These are phyloP conservation scores for Anisogramma anomala DNA, from an alignment of 2,329 filamentous ascomycete species.

Conservation along the genomic window DNA sequence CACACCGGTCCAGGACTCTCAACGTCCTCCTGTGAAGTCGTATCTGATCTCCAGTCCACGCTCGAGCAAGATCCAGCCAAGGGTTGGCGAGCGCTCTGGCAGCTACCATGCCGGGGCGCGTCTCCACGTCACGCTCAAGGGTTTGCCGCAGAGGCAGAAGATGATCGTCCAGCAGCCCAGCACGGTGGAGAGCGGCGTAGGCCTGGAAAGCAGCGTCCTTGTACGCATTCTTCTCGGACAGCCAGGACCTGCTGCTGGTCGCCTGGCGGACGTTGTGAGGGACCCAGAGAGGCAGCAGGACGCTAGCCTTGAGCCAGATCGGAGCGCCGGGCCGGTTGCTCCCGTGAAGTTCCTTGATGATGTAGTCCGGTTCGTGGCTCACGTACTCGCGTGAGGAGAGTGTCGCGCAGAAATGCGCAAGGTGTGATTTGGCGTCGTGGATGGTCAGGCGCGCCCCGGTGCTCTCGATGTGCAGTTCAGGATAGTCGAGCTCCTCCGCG, in stretches of 20 bases:
- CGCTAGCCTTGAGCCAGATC: conserved; percentile 39
- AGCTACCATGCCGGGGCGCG: conserved; percentile 23
- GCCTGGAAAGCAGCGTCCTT: conserved; percentile 79
- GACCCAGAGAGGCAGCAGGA: conserved; percentile 61
- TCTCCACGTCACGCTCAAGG: conserved; percentile 26
- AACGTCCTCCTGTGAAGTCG: conserved; percentile 22
- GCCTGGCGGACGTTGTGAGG: conserved; percentile 47
- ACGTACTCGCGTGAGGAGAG: conserved; percentile 48
- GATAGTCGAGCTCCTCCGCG: conserved; percentile 19
- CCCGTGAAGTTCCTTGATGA: conserved; percentile 31
- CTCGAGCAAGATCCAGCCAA: conserved; percentile 32
- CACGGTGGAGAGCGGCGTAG: conserved; percentile 57
- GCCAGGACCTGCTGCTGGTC: conserved; percentile 47
- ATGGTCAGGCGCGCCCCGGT: conserved; percentile 57
- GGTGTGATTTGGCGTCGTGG: conserved; percentile 61
- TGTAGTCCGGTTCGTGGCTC: conserved; percentile 57
- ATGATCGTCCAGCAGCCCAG: conserved; percentile 65
- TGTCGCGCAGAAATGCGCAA: conserved; percentile 68
- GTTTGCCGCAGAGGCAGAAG: conserved; percentile 51
- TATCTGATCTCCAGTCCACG: conserved; percentile 28
- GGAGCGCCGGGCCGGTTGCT: conserved; percentile 15
- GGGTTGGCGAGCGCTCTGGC: conserved; percentile 33
- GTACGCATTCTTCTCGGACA: conserved; percentile 56
- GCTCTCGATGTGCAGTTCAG: conserved; percentile 26
- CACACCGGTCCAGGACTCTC: conserved; percentile 25